These are phyloP conservation scores for Singerocomus rubriflavus DNA, from an alignment of 1,284 basidiomycete species.

Conservation along the genomic window DNA sequence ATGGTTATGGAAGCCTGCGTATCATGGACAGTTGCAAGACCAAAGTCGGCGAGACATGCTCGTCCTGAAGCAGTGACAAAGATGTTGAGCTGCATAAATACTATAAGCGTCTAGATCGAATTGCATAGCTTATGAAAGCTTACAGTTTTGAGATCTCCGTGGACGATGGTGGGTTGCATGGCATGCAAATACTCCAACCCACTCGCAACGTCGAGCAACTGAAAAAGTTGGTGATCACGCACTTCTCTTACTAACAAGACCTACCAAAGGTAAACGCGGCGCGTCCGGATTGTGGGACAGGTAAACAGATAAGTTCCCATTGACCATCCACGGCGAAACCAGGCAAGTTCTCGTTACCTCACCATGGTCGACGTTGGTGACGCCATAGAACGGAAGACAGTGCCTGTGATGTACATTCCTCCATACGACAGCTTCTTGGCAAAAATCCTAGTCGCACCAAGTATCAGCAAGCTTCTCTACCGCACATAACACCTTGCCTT, in stretches of 20 bases:
- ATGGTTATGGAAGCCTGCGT: conserved; percentile 13
- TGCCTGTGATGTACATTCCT: conserved; percentile 26
- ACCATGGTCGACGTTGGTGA: conserved; percentile 10
- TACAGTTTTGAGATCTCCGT: conserved; percentile 45
- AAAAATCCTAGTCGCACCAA: conserved; percentile 21
- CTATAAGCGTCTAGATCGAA: neutral
- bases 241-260: conserved; percentile 1
- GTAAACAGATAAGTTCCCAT: conserved; percentile 39
- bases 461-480: conserved; percentile 2
- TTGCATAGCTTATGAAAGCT: conserved; percentile 5
- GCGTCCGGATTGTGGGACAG: conserved; percentile 30
- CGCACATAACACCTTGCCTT: conserved; percentile 16
- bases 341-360: conserved; percentile 20
- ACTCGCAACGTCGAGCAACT: conserved; percentile 41
- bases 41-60: conserved; percentile 32
- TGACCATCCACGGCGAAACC: conserved; percentile 34
- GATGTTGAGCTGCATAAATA: conserved; percentile 20
- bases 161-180: conserved; percentile 39
- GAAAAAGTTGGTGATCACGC: neutral
- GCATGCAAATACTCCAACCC: conserved; percentile 42
- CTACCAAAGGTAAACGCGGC: conserved; percentile 36
- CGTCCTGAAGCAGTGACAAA: conserved; percentile 24
- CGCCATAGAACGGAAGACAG: conserved; percentile 32
- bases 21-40: conserved; percentile 23
- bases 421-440: conserved; percentile 30